A percentile compares a stretch with the other conserved stretches of the same genome.
Evolutionary conservation across 2,329 filamentous ascomycete genomes (phyloP).

Genomic region (Teratosphaeria nubilosa): DNA sequence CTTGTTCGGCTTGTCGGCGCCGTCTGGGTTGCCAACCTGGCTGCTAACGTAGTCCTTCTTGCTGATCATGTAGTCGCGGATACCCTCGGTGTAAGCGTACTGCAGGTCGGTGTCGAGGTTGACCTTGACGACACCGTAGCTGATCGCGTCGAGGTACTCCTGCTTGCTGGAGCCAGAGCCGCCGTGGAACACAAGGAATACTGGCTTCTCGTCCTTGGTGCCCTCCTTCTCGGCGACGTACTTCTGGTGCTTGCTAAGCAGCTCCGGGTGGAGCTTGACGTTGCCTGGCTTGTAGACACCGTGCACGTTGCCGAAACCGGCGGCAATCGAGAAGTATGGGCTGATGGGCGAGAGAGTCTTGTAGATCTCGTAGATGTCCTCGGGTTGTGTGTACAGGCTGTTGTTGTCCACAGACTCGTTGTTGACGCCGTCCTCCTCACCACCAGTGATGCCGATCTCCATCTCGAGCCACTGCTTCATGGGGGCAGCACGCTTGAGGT

Average conservation of each 20-base stretch:
- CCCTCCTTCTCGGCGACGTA: constrained; percentile 74
- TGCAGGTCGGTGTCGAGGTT: constrained; percentile 98
- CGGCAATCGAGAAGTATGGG: constrained; percentile 95
- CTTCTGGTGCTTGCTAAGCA: constrained; percentile 92
- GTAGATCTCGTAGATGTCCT: constrained; percentile 90
- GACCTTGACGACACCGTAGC: constrained; percentile 96
- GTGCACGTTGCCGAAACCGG: constrained; percentile 97
- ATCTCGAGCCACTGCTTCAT: constrained; percentile 99
- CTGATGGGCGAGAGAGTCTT: constrained; percentile 75
- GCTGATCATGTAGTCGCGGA: constrained; percentile 86
- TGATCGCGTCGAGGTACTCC: constrained; percentile 83
- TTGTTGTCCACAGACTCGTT: constrained; percentile 97
- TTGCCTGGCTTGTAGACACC: constrained; percentile 98
- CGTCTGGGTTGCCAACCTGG: constrained; percentile 89
- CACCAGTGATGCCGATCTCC: constrained; percentile 92
- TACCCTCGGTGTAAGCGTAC: constrained; percentile 83
- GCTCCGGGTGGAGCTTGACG: constrained; percentile 90
- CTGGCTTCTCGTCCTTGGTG: constrained; percentile 71
- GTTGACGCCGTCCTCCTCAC: constrained; percentile 97
- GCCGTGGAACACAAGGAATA: constrained; percentile 99
- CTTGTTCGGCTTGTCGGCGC: constrained; percentile 98
- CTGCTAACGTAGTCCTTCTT: constrained; percentile 91
- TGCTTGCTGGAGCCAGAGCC: constrained; percentile 84
- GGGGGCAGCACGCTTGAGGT: constrained; percentile 86
- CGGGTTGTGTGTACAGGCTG: constrained; percentile 93